Percentiles rank a stretch among this genome's conserved stretches.
Conservation (phyloP, 148 eudicot species). For the Amaranthus hypochondriacus region DNA sequence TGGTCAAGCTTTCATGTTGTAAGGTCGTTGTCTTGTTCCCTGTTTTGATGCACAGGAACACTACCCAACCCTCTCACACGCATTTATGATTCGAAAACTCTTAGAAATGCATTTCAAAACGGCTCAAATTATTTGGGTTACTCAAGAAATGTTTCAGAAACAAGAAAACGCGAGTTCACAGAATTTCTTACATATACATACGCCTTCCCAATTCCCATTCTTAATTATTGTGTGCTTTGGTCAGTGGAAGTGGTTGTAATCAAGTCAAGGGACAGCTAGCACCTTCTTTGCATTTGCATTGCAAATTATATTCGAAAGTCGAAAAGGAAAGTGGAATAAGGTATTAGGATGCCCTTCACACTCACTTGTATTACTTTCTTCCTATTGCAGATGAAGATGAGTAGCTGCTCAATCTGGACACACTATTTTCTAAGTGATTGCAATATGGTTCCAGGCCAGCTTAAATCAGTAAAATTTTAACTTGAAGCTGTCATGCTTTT, state of each 20-base stretch:
- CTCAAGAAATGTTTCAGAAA: no score
- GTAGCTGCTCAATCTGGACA: neutral
- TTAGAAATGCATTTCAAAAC: no score
- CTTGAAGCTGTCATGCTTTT: neutral
- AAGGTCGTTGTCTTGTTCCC: no score
- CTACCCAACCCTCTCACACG: no score
- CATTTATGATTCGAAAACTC: no score
- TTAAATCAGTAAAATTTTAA: neutral
- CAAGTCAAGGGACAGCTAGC: neutral
- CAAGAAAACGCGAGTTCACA: no score
- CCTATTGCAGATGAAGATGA: conserved; percentile 4
- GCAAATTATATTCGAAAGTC: no score
- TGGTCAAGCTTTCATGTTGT: no score
- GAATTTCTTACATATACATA: neutral
- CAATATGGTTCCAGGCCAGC: neutral
- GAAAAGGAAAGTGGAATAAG: neutral
- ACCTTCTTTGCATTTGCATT: neutral
- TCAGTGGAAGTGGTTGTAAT: neutral
- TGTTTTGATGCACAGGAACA: no score
- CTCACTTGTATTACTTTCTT: neutral
- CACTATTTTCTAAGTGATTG: neutral
- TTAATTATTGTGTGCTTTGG: neutral
- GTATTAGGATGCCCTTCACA: neutral
- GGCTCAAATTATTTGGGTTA: no score
- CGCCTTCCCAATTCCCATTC: neutral